phyloP scores from a whole-genome alignment of 495 filamentous ascomycete genomes.

The Daldinia vernicosa region DNA sequence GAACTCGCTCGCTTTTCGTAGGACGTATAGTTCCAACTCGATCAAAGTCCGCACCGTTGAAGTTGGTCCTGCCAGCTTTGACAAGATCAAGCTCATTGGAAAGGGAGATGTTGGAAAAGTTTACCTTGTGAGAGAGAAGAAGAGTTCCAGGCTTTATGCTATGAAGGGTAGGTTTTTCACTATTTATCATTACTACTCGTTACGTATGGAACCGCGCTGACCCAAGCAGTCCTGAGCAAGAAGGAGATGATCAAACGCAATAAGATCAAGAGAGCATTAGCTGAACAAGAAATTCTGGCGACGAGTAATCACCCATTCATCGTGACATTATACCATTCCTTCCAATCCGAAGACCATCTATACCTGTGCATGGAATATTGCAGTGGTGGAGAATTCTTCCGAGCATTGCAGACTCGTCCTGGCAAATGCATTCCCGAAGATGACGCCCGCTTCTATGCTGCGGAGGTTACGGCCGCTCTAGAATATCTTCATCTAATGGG shows the following conservation, averaged over 20 bases:
- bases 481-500: slow-evolving; percentile 99
- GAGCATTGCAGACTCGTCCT: slow-evolving; percentile 93
- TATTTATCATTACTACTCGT: not conserved
- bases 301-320: slow-evolving; percentile 99
- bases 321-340: slow-evolving; percentile 97
- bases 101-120: slow-evolving; percentile 99
- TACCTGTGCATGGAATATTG: slow-evolving; percentile 99
- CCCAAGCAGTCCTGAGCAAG: slow-evolving; percentile 85
- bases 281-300: slow-evolving; percentile 96
- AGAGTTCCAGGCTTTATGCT: slow-evolving; percentile 91
- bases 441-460: slow-evolving; percentile 96
- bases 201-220: slow-evolving; percentile 46
- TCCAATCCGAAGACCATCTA: slow-evolving; percentile 97
- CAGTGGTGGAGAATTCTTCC: slow-evolving; percentile 97
- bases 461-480: slow-evolving; percentile 95
- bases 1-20: slow-evolving; percentile 76
- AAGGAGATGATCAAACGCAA: slow-evolving; percentile 99
- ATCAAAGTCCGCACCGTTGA: slow-evolving; percentile 98
- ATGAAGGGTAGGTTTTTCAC: slow-evolving; percentile 82
- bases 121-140: slow-evolving; percentile 97
- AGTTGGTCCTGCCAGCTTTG: slow-evolving; percentile 93
- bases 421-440: slow-evolving; percentile 98
- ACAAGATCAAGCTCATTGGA: slow-evolving; percentile 99
- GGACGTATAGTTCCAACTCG: slow-evolving; percentile 98
- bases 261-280: slow-evolving; percentile 98